Percentiles rank a stretch among this genome's conserved stretches.
Conservation (phyloP, 768 basidiomycete species). For the Termitomyces sp. region DNA sequence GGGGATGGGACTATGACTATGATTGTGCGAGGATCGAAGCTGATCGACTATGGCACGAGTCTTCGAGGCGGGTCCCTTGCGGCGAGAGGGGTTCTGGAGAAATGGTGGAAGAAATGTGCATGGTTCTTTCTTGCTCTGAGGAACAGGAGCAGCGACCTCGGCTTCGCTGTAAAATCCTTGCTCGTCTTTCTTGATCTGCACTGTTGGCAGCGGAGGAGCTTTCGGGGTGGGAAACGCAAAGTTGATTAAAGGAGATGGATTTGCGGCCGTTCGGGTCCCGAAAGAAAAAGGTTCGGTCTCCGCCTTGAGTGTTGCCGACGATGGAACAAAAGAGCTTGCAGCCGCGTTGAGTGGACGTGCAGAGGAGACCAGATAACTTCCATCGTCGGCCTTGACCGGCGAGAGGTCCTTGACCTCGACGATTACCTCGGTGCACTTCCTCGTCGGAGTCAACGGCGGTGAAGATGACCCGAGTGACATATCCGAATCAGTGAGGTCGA, state of each 20-base stretch:
- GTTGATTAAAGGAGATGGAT: constrained; percentile 22
- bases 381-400: constrained; percentile 19
- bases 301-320: constrained; percentile 16
- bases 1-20: constrained; percentile 26
- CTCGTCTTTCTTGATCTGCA: constrained; percentile 48
- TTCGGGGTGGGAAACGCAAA: constrained; percentile 49
- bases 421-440: constrained; percentile 30
- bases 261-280: constrained; percentile 13
- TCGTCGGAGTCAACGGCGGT: constrained; percentile 48
- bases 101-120: constrained; percentile 42
- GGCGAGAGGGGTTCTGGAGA: constrained; percentile 36
- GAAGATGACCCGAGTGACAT: constrained; percentile 39
- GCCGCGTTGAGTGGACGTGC: constrained; percentile 35
- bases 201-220: constrained; percentile 29
- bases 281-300: constrained; percentile 20
- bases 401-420: constrained; percentile 31
- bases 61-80: constrained; percentile 41
- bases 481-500: constrained; percentile 39
- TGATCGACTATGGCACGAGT: constrained; percentile 59
- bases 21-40: constrained; percentile 32
- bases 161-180: constrained; percentile 46
- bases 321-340: constrained; percentile 42
- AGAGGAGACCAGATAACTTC: constrained; percentile 13
- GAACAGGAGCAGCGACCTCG: constrained; percentile 25
- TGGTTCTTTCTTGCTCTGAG: constrained; percentile 23